A percentile compares a stretch with the other conserved stretches of the same genome.
These are phyloP conservation scores for rapeseed (Brassica napus) DNA, from an alignment of 345 rosid genomes.

Conservation along the genomic window DNA sequence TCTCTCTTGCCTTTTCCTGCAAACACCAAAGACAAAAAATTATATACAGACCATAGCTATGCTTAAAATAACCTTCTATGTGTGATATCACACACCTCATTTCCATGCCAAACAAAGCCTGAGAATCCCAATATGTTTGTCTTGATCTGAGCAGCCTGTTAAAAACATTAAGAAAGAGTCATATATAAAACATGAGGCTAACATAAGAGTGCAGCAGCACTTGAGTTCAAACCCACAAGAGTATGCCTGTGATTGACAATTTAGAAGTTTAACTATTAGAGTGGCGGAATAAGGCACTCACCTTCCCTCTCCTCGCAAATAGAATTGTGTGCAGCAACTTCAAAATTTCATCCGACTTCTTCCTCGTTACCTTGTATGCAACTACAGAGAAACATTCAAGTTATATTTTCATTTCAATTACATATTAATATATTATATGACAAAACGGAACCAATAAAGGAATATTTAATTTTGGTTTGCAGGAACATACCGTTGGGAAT, in stretches of 20 bases:
- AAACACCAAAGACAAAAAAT: slow-evolving; percentile 24
- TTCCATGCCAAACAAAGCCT: slow-evolving; percentile 93
- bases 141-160: slow-evolving; percentile 87
- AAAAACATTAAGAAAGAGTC: slow-evolving; percentile 35
- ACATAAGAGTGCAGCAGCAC: slow-evolving; percentile 10
- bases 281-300: slow-evolving; percentile 19
- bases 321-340: slow-evolving; percentile 75
- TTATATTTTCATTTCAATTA: slow-evolving; percentile 2
- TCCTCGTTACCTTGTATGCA: slow-evolving; percentile 78
- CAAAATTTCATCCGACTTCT: slow-evolving; percentile 76
- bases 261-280: slow-evolving; percentile 3
- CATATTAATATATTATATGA: not conserved
- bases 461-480: not conserved
- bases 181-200: slow-evolving; percentile 26
- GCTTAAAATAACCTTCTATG: not conserved
- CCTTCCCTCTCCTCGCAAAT: slow-evolving; percentile 84
- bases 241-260: not conserved
- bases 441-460: slow-evolving; percentile 6
- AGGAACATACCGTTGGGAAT: slow-evolving; percentile 80
- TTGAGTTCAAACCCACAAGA: slow-evolving; percentile 9
- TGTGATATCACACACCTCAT: slow-evolving; percentile 62
- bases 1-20: slow-evolving; percentile 80
- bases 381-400: slow-evolving; percentile 45
- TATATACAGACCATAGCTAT: slow-evolving; percentile 6
- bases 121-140: slow-evolving; percentile 79